Conservation (phyloP, 345 rosid species). For the Euphorbia peplus region DNA sequence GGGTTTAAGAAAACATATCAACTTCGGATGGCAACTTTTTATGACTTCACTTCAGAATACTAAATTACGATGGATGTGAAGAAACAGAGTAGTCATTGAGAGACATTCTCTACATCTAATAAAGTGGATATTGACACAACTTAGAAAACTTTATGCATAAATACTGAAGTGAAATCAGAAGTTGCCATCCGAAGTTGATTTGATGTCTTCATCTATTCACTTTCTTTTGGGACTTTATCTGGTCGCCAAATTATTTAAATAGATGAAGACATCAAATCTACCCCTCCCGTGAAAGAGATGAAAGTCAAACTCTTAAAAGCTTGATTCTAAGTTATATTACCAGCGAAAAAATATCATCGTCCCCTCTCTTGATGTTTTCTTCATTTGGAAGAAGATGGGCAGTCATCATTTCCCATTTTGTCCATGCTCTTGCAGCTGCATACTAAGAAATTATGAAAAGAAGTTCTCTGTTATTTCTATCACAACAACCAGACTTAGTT, state of each 20-base stretch:
- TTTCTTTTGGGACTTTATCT: too few relatives aligned
- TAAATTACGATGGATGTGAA: background rate
- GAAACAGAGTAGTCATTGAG: background rate
- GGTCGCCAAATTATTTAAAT: background rate
- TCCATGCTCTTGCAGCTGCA: slow-evolving; percentile 97
- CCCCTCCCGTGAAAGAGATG: background rate
- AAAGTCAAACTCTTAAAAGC: background rate
- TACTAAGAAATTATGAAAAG: slow-evolving; percentile 41
- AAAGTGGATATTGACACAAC: too few relatives aligned
- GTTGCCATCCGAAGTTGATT: too few relatives aligned
- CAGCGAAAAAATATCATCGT: slow-evolving; percentile 83
- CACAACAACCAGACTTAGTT: background rate
- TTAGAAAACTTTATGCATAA: too few relatives aligned
- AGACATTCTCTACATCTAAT: too few relatives aligned
- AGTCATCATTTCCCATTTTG: slow-evolving; percentile 98
- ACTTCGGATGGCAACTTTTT: background rate
- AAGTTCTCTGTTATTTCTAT: background rate
- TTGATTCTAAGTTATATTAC: slow-evolving; percentile 35
- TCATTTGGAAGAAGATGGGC: slow-evolving; percentile 77
- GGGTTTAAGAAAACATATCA: background rate
- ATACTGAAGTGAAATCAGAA: too few relatives aligned
- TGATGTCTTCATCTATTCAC: too few relatives aligned
- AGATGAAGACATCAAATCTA: background rate
- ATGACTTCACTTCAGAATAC: background rate
- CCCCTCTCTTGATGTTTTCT: slow-evolving; percentile 77